Evolutionary conservation across 2,329 filamentous ascomycete species (phyloP), one percentile per base, ranked within the genome.

Genomic region (Chrysosporium queenslandicum): DNA sequence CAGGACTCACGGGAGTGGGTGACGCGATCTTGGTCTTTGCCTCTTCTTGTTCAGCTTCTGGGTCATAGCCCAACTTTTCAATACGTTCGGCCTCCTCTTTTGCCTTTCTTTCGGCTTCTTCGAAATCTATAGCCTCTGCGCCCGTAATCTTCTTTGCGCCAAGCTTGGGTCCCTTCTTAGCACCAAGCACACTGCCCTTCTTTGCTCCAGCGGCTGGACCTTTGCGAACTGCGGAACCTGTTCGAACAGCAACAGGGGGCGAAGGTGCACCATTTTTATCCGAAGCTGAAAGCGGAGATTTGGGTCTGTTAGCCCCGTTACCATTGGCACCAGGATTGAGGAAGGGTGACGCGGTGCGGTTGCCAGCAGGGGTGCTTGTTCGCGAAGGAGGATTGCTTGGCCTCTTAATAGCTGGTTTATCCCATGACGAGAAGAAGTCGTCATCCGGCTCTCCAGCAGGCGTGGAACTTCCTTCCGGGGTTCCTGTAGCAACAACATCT

Each of bases 351-450:
- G 82, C 80, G 9, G 86, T 90, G 60, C 90, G 85, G 62, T 85
- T 85, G 60, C 87, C 78, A 9, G 86, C 80, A 2, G 87, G 84
- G 2, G 92, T 97, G 48, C 82, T 83, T 40, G 87, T 92, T 64
- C 92, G 85, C 34, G 91, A 96, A 40, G 92, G 80, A 14, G 92
- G 91, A 59, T 94, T 94, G 58, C 88, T 96, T 32, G 91, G 91
- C 61, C 89, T 83, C 77, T 97, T 98, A 72, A 98, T 94, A 3
- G 89, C 81, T 20, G 92, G 92, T 74, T 97, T 96, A 66, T 97
- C 92, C 92, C 91, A 98, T 0, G 89, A 96, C 8, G 91, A 95
- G 73, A 98, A 98, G 77, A 98, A 98, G 68, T 97, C 92, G 64
- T 96, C 90, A 18, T 85, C 83, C 20, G 80, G 77, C 60, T 95